Evolutionary conservation across 2,329 filamentous ascomycete genomes (phyloP), one percentile per base, ranked within the genome.

Genomic region (Grosmannia penicillata): DNA sequence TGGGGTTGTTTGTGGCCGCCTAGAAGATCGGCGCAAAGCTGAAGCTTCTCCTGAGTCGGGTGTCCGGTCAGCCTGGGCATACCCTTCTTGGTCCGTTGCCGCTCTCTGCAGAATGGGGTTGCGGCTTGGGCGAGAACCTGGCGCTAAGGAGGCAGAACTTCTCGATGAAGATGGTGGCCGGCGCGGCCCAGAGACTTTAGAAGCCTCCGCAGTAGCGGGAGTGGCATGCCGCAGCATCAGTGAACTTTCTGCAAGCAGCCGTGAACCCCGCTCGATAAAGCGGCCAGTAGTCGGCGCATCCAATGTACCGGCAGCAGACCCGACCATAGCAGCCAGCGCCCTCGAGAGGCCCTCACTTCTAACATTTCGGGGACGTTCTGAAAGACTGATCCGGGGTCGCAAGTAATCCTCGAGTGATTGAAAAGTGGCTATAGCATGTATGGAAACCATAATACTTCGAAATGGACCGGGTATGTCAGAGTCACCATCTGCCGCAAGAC

Each of bases 391-490:
- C 43, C 89, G 75, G 8, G 91, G 91, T 27, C 91, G 78, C 31
- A 98, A 68, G 56, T 96, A 98, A 54, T 98, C 91, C 53, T 96
- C 91, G 19, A 98, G 63, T 1, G 89, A 83, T 56, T 95, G 96
- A 65, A 98, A 96, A 0, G 87, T 96, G 3, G 91, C 89, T 51
- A 98, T 96, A 14, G 91, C 91, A 56, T 98, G 91, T 41, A 98
- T 98, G 0, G 86, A 93, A 1, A 98, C 91, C 81, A 95, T 95
- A 45, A 98, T 93, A 48, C 89, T 94, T 18, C 83, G 75, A 54
- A 93, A 96, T 0, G 80, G 69, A 26, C 78, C 72, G 15, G 91
- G 91, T 43, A 98, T 91, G 35, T 91, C 83, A 1, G 86, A 89
- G 33, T 87, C 80, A 2, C 93, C 87, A 48, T 93, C 87, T 2